These are phyloP conservation scores for Phellopilus nigrolimitatus DNA, from an alignment of 1,284 basidiomycete species.

Conservation along the genomic window DNA sequence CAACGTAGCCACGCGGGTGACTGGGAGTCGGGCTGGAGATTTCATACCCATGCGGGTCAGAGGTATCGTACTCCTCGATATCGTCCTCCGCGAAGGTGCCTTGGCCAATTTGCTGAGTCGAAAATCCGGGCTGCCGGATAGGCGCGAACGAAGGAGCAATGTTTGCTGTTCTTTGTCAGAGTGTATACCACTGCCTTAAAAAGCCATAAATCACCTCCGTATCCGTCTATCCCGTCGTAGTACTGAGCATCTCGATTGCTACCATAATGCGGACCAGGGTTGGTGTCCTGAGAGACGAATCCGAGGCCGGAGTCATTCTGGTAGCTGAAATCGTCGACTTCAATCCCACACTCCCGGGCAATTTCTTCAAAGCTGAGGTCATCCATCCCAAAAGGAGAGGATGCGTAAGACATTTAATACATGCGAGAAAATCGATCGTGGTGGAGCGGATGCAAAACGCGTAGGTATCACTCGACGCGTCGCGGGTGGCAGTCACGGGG, in stretches of 20 bases:
- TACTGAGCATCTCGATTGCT: neutral
- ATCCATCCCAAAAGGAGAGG: neutral
- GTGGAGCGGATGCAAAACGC: neutral
- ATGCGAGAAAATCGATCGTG: neutral
- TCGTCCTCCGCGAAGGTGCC: neutral
- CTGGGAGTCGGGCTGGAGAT: conserved; percentile 12
- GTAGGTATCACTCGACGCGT: too few species aligned
- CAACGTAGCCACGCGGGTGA: neutral
- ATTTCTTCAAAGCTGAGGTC: conserved; percentile 1
- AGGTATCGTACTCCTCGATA: conserved; percentile 1
- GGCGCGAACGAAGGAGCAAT: too few species aligned
- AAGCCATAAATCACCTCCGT: neutral
- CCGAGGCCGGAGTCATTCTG: conserved; percentile 3
- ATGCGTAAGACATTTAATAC: too few species aligned
- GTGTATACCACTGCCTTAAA: neutral
- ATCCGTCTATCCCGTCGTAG: neutral
- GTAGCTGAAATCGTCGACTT: neutral
- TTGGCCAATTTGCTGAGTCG: neutral
- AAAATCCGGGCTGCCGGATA: too few species aligned
- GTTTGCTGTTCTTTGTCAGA: neutral
- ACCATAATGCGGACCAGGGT: neutral
- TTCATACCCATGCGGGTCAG: neutral
- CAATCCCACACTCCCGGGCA: conserved; percentile 2
- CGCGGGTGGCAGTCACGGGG: too few species aligned
- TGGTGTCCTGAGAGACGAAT: neutral